Evolutionary conservation across 306 rosid genomes (phyloP).

Genomic region (Ormosia semicastrata): DNA sequence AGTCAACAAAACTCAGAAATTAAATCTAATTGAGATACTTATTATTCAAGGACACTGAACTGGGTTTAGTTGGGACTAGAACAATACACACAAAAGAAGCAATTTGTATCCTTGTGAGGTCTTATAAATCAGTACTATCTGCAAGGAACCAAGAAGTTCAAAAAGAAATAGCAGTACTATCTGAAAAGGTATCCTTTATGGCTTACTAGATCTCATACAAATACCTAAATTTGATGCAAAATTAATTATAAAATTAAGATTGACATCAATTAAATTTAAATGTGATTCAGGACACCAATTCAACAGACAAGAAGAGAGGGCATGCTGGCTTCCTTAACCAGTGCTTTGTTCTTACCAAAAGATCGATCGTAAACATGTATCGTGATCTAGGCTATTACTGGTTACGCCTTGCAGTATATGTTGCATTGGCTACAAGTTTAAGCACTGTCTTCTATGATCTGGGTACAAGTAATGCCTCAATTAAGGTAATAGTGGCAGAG

Average conservation of each 20-base stretch:
- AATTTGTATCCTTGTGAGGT: neutral
- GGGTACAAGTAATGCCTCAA: slow-evolving; percentile 32
- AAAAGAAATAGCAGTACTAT: too few species aligned
- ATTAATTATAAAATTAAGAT: neutral
- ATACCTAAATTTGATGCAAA: neutral
- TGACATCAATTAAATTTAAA: neutral
- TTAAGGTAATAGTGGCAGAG: slow-evolving; percentile 40
- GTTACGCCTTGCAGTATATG: slow-evolving; percentile 50
- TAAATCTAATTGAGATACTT: neutral
- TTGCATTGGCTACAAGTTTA: slow-evolving; percentile 33
- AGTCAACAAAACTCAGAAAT: neutral
- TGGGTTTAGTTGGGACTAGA: neutral
- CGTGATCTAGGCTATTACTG: slow-evolving; percentile 58
- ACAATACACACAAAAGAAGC: slow-evolving; percentile 17
- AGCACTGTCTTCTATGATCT: slow-evolving; percentile 45
- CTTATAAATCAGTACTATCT: slow-evolving; percentile 29
- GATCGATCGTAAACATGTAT: slow-evolving; percentile 50
- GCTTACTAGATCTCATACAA: neutral
- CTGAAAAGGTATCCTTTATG: too few species aligned
- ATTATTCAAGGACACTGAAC: neutral
- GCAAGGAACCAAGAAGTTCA: too few species aligned
- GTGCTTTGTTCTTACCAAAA: slow-evolving; percentile 37
- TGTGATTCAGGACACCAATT: slow-evolving; percentile 18
- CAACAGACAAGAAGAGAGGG: slow-evolving; percentile 25
- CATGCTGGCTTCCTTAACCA: slow-evolving; percentile 49